Evolutionary conservation across 2,329 filamentous ascomycete species (phyloP), one percentile per base, ranked within the genome.

Genomic region (Fusarium foetens): DNA sequence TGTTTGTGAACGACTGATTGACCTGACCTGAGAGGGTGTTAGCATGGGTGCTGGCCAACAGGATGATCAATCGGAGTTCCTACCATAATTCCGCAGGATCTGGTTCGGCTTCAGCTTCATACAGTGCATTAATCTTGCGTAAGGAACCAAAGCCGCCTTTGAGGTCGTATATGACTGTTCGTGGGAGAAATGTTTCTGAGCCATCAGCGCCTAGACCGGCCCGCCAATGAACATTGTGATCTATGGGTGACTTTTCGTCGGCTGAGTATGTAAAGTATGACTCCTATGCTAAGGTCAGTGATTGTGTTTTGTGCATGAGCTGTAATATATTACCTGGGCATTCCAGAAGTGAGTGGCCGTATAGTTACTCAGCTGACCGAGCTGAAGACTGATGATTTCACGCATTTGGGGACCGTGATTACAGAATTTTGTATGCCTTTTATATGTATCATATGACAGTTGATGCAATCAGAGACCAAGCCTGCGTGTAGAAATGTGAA

Each of bases 281-380:
- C 86, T 99, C 96, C 93, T 97, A 71, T 16, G 4, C 10, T 16
- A 16, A 25, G 8, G 46, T 76, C 12, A 75, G 75, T 17, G 5
- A 21, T 19, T n/a, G 12, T n/a, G 23, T 12, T 19, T 7, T 19
- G 13, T 46, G 49, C 13, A 17, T 25, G 29, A 5, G 16, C 17
- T 52, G 16, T 23, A 7, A 5, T 8, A 39, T 8, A 6, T 16
- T 58, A 94, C 93, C 86, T 97, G 95, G 10, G 93, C 87, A 78
- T 99, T 99, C 96, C 96, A 99, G 81, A 98, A 99, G 84, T 99
- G 96, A 0, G 95, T 97, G 35, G 93, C 95, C 27, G 97, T 85
- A 78, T 98, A 97, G 81, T 99, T 99, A 80, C 93, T 95, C 79
- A 93, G 91, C 80, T 97, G 92, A 46, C 96, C 96, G 67, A 98